A percentile compares a stretch with the other conserved stretches of the same genome.
These are phyloP conservation scores for Cyberlindnera maclurae DNA, from an alignment of 805 yeast genomes.

Conservation along the genomic window DNA sequence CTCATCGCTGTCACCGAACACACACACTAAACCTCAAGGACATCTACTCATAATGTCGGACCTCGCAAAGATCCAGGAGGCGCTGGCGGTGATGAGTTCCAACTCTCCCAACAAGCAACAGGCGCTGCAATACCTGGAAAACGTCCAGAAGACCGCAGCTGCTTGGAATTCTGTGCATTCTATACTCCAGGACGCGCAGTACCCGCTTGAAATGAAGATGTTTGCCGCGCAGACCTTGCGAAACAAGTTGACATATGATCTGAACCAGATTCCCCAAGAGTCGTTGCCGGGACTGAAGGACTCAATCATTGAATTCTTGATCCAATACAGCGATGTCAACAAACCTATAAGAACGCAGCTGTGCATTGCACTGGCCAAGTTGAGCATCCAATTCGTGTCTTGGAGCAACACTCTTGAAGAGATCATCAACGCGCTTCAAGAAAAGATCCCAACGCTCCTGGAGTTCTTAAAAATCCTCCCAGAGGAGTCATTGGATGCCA, in stretches of 20 bases:
- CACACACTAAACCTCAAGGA: no score
- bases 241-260: conserved; percentile 76
- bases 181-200: conserved; percentile 33
- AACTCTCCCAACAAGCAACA: conserved; percentile 29
- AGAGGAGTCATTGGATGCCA: conserved; percentile 78
- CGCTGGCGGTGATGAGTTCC: conserved; percentile 22
- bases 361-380: conserved; percentile 72
- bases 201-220: conserved; percentile 52
- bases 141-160: conserved; percentile 72
- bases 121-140: conserved; percentile 55
- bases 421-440: conserved; percentile 43
- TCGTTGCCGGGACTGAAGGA: conserved; percentile 58
- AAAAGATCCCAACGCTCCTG: conserved; percentile 41
- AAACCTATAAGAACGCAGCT: conserved; percentile 76
- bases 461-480: conserved; percentile 86
- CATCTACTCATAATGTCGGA: conserved; percentile 3
- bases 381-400: conserved; percentile 65
- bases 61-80: conserved; percentile 16
- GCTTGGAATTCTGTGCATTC: conserved; percentile 74
- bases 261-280: conserved; percentile 63
- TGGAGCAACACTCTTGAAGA: conserved; percentile 74
- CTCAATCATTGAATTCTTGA: conserved; percentile 53
- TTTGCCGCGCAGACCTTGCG: conserved; percentile 91
- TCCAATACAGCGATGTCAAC: conserved; percentile 36
- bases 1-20: no score